Evolutionary conservation across 345 rosid genomes (phyloP), one percentile per base, ranked within the genome.

Genomic region (Euclidium syriacum): DNA sequence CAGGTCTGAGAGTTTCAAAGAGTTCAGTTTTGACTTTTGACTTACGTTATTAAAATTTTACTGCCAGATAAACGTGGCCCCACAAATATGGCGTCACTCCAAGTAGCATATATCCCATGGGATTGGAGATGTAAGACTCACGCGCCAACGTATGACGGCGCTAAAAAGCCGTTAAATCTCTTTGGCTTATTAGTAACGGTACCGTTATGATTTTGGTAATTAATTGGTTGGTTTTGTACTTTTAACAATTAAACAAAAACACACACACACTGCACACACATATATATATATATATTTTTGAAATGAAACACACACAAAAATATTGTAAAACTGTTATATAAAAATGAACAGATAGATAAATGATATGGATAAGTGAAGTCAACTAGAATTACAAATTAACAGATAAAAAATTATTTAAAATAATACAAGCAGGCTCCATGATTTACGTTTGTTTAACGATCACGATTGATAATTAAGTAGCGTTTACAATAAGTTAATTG

Each of bases 91-190:
- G 55, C 51, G 34, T 52, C 62, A 60, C 8, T 9, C 16, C 29
- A 14, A 20, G 6, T 25, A 52, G 48, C 33, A 40, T 58, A 35
- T 19, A 53, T 70, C 69, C 64, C 57, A 55, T 47, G 57, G 44
- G 29, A 26, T 38, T 54, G 74, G 74, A 62, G 66, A 52, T 6
- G 8, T 11, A n/a, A 43, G 20, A 52, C 24, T 19, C 68, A 54
- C 47, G 52, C 59, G 43, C 58, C 27, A 29, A 61, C 56, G 58
- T 46, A 63, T 71, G 70, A 33, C 63, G 70, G 70, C 75, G 75
- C 58, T 46, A 29, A 23, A 44, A 29, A 23, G 36, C 64, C 65
- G 53, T 48, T 48, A 40, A 55, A 62, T 7, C 19, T 27, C n/a
- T 6, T 41, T 29, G 36, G 24, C 25, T 47, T 58, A 32, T 10